phyloP scores from a whole-genome alignment of 1,139 yeast species.

The Taphrina populina region DNA sequence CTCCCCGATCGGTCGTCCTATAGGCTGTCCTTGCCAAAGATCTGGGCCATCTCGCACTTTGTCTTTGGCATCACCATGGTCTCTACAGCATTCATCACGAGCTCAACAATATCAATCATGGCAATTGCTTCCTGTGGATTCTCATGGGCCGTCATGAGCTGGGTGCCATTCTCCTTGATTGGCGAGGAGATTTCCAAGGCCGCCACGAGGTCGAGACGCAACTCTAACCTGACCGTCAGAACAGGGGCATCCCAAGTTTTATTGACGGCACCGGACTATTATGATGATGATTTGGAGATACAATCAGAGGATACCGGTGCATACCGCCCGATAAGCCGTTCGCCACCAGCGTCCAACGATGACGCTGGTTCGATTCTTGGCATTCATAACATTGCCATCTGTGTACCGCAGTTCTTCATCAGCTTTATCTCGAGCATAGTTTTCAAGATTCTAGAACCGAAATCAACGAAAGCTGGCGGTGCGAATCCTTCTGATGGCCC shows the following conservation, averaged over 20 bases:
- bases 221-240: constrained; percentile 22
- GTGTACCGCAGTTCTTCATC: constrained; percentile 48
- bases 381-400: constrained; percentile 48
- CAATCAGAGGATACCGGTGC: constrained; percentile 29
- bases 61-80: constrained; percentile 46
- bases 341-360: constrained; percentile 29
- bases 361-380: constrained; percentile 39
- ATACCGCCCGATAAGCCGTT: constrained; percentile 14
- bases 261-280: constrained; percentile 14
- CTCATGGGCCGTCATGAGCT: constrained; percentile 49
- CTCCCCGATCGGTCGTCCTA: constrained; percentile 32
- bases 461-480: background rate
- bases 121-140: constrained; percentile 47
- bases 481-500: background rate
- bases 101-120: constrained; percentile 43
- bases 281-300: constrained; percentile 6
- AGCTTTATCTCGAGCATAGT: constrained; percentile 47
- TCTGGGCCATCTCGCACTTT: constrained; percentile 22
- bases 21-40: constrained; percentile 2
- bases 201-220: constrained; percentile 11
- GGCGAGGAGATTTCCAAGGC: constrained; percentile 46
- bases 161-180: constrained; percentile 50
- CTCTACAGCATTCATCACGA: constrained; percentile 42
- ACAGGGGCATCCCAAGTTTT: constrained; percentile 8
- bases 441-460: constrained; percentile 42